A percentile compares a stretch with the other conserved stretches of the same genome.
Evolutionary conservation across 2,329 filamentous ascomycete genomes (phyloP).

Genomic region (Ustilaginoidea virens): DNA sequence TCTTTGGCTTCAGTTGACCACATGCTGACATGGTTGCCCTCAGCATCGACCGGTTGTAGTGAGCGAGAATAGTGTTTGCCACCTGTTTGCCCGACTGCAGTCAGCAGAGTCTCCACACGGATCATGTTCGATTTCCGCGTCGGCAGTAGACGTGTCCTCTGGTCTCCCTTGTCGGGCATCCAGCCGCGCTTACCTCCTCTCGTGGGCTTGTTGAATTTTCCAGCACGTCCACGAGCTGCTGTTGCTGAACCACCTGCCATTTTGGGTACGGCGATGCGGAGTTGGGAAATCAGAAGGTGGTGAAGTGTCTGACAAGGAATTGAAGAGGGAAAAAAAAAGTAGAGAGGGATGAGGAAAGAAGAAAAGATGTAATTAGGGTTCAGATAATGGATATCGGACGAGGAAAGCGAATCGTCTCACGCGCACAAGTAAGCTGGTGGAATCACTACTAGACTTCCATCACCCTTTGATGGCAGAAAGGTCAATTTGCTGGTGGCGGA

Average conservation of each 20-base stretch:
- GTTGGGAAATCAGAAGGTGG: too few species aligned
- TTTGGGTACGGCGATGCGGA: conserved; percentile 9
- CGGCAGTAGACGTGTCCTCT: background rate
- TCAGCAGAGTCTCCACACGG: too few species aligned
- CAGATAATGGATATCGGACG: background rate
- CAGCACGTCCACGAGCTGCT: conserved; percentile 59
- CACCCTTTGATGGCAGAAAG: conserved; percentile 4
- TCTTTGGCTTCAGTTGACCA: conserved; percentile 54
- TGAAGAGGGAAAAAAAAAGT: background rate
- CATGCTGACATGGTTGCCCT: conserved; percentile 81
- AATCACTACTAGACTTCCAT: too few species aligned
- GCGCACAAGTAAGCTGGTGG: too few species aligned
- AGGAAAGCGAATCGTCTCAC: background rate
- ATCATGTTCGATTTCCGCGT: background rate
- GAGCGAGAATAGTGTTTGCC: conserved; percentile 93
- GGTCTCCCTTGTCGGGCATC: background rate
- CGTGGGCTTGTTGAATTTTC: conserved; percentile 89
- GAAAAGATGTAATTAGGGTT: background rate
- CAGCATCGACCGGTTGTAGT: conserved; percentile 72
- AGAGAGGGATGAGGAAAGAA: background rate
- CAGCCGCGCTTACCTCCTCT: conserved; percentile 54
- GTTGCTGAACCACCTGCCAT: conserved; percentile 32
- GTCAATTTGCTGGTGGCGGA: conserved; percentile 5
- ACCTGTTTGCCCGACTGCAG: conserved; percentile 33
- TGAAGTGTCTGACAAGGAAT: background rate